Evolutionary conservation across 257 asterid genomes (phyloP).

Genomic region (Oldenlandia corymbosa): DNA sequence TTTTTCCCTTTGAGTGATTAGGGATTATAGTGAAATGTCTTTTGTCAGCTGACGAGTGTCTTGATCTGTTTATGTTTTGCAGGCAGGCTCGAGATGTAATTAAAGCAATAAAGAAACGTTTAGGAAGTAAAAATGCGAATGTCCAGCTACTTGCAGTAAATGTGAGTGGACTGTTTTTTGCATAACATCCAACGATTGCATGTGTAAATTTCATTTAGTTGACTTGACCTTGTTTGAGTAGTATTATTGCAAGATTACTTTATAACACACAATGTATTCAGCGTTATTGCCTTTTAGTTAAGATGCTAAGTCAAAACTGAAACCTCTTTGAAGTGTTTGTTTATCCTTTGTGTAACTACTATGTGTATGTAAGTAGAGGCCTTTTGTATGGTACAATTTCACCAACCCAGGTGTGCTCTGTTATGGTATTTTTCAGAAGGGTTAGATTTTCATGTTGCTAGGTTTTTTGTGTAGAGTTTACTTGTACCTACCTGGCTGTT

Average conservation of each 20-base stretch:
- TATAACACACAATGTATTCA: neutral
- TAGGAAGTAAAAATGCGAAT: conserved; percentile 62
- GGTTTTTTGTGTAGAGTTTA: neutral
- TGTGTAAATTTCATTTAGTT: too few relatives aligned
- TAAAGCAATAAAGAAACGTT: conserved; percentile 83
- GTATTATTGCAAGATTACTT: neutral
- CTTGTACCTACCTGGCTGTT: neutral
- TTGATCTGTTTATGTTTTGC: conserved; percentile 10
- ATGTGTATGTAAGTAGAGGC: neutral
- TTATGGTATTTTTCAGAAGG: too few relatives aligned
- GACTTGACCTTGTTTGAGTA: too few relatives aligned
- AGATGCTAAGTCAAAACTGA: too few relatives aligned
- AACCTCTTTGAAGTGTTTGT: too few relatives aligned
- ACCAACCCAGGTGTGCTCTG: too few relatives aligned
- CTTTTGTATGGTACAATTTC: neutral
- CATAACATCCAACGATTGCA: neutral
- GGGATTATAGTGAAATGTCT: neutral
- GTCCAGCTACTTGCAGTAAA: conserved; percentile 62
- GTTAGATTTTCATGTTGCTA: too few relatives aligned
- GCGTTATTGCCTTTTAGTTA: neutral
- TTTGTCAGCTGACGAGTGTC: conserved; percentile 5
- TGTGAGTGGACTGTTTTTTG: conserved; percentile 43
- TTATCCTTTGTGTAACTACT: too few relatives aligned
- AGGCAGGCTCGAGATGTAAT: conserved; percentile 84
- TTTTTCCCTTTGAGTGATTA: neutral